Percentiles rank a stretch among this genome's conserved stretches.
These are phyloP conservation scores for Cystofilobasidium ferigula DNA, from an alignment of 768 basidiomycete species.

Conservation along the genomic window DNA sequence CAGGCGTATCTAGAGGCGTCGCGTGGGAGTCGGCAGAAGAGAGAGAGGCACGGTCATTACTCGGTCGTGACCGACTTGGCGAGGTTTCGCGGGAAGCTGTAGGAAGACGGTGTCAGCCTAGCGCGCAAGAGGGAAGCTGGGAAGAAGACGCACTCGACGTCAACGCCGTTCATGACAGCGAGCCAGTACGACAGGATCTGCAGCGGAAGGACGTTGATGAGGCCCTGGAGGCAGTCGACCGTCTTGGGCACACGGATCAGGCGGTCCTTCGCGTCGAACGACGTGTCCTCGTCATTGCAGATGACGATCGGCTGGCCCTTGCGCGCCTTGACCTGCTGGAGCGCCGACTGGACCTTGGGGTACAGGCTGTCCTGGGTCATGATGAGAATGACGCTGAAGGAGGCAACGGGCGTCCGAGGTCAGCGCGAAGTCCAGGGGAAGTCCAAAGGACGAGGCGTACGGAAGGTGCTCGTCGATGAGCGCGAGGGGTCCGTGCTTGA, in stretches of 20 bases:
- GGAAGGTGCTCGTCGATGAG: conserved; percentile 95
- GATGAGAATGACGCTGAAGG: conserved; percentile 67
- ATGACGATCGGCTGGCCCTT: conserved; percentile 81
- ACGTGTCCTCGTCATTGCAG: conserved; percentile 80
- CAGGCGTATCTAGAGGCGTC: too few species aligned
- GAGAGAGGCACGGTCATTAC: conserved; percentile 22
- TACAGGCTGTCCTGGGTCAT: conserved; percentile 99
- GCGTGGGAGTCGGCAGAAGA: too few species aligned
- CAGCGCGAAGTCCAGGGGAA: neutral
- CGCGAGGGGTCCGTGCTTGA: conserved; percentile 97
- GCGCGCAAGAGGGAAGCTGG: neutral
- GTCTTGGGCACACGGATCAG: conserved; percentile 92
- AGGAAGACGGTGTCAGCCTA: neutral
- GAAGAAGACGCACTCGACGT: conserved; percentile 54
- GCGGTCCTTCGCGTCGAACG: conserved; percentile 57
- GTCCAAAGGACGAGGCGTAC: conserved; percentile 35
- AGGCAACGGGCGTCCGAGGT: too few species aligned
- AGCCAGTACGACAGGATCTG: conserved; percentile 94
- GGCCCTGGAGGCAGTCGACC: conserved; percentile 84
- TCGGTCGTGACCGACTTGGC: conserved; percentile 35
- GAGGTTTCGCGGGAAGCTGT: conserved; percentile 81
- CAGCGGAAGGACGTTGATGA: conserved; percentile 92
- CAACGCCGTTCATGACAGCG: conserved; percentile 87
- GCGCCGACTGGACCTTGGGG: conserved; percentile 94
- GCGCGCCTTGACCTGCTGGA: conserved; percentile 92